Percentiles rank a stretch among this genome's conserved stretches.
Evolutionary conservation across 2,329 filamentous ascomycete species (phyloP).

Genomic region (Colletotrichum karsti): DNA sequence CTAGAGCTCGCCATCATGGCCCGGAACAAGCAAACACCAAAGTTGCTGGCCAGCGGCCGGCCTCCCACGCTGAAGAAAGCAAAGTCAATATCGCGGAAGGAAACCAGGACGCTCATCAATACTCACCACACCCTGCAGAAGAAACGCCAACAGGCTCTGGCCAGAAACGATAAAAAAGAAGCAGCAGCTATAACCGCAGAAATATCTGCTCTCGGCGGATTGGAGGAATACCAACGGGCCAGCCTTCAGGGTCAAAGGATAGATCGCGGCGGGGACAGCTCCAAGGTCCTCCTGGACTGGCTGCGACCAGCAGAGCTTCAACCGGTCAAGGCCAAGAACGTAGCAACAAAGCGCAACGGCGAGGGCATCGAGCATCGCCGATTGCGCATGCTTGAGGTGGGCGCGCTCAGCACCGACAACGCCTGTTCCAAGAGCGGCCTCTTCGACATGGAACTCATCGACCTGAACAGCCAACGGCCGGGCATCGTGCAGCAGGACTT

Average conservation of each 20-base stretch:
- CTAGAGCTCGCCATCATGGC: slow-evolving; percentile 14
- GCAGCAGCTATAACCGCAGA: slow-evolving; percentile 57
- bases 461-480: slow-evolving; percentile 85
- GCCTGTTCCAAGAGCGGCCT: slow-evolving; percentile 77
- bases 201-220: slow-evolving; percentile 66
- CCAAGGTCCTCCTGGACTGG: slow-evolving; percentile 71
- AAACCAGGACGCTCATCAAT: slow-evolving; percentile 72
- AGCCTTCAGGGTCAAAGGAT: slow-evolving; percentile 74
- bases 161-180: slow-evolving; percentile 59
- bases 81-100: slow-evolving; percentile 70
- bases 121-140: slow-evolving; percentile 73
- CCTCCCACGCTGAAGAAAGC: slow-evolving; percentile 61
- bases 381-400: slow-evolving; percentile 84
- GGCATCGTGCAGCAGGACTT: slow-evolving; percentile 92
- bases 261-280: slow-evolving; percentile 74
- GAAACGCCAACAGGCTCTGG: slow-evolving; percentile 62
- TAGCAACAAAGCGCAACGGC: background rate
- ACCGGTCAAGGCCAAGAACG: slow-evolving; percentile 27
- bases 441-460: slow-evolving; percentile 84
- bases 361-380: background rate
- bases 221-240: slow-evolving; percentile 71
- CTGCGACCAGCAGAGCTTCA: slow-evolving; percentile 48
- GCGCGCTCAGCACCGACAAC: slow-evolving; percentile 85
- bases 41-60: slow-evolving; percentile 56
- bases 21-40: slow-evolving; percentile 11